These are phyloP conservation scores for Monilinia polystroma DNA, from an alignment of 2,329 filamentous ascomycete species.

Conservation along the genomic window DNA sequence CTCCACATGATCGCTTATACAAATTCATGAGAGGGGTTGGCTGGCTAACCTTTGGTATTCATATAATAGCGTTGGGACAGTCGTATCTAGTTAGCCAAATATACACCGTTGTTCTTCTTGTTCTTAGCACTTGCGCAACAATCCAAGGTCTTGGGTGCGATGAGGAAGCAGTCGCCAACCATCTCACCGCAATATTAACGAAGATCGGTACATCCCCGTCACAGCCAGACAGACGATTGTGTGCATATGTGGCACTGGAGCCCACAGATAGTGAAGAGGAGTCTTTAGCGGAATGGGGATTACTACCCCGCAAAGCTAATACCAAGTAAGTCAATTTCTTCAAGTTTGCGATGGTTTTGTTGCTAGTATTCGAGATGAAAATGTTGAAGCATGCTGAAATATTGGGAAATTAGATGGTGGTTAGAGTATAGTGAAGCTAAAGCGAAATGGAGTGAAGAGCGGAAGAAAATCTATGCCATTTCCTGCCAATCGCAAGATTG, in stretches of 20 bases:
- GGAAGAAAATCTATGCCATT: not conserved
- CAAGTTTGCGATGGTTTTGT: not conserved
- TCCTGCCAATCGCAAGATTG: not conserved
- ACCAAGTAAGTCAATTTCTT: not conserved
- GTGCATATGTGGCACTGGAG: constrained; percentile 11
- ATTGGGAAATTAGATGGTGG: not conserved
- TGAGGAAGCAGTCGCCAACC: not conserved
- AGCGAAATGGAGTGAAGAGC: not conserved
- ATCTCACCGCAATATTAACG: not conserved
- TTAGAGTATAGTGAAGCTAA: constrained; percentile 1
- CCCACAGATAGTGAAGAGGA: constrained; percentile 3
- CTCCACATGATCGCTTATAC: not conserved
- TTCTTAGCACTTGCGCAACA: constrained; percentile 41
- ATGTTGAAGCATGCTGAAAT: not conserved
- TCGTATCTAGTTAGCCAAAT: constrained; percentile 18
- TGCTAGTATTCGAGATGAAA: not conserved
- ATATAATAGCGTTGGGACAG: constrained; percentile 20
- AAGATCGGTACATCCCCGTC: not conserved
- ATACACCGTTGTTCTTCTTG: constrained; percentile 18
- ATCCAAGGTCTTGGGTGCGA: not conserved
- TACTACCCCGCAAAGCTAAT: constrained; percentile 4
- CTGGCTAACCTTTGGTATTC: constrained; percentile 17
- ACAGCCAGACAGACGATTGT: not conserved
- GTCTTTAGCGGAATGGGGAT: constrained; percentile 11
- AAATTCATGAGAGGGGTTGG: not conserved